These are phyloP conservation scores for Exserohilum rostratum DNA, from an alignment of 2,329 filamentous ascomycete species.

Conservation along the genomic window DNA sequence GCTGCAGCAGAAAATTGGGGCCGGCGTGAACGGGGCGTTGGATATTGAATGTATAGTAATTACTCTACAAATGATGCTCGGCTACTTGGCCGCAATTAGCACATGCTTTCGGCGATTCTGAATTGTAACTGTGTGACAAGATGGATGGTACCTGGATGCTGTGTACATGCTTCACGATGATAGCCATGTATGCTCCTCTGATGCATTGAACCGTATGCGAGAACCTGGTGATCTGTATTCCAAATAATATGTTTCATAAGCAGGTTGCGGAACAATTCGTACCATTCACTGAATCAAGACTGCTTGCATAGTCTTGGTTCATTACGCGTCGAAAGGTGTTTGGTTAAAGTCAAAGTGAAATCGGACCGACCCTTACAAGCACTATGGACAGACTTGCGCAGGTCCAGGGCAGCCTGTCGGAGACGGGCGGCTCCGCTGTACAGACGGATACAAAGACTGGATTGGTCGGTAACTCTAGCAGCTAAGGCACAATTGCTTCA, in stretches of 20 bases:
- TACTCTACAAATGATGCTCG: not conserved
- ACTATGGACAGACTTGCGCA: not conserved
- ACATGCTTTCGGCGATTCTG: too few relatives aligned
- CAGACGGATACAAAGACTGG: too few relatives aligned
- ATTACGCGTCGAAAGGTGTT: not conserved
- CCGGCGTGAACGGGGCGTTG: not conserved
- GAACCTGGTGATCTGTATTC: too few relatives aligned
- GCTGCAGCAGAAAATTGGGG: not conserved
- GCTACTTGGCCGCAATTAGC: not conserved
- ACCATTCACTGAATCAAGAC: too few relatives aligned
- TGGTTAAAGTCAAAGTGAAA: not conserved
- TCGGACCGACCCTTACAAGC: not conserved
- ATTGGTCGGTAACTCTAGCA: not conserved
- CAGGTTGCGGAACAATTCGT: too few relatives aligned
- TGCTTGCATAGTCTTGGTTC: not conserved
- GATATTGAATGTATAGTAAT: conserved; percentile 6
- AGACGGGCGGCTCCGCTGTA: not conserved
- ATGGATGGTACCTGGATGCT: too few relatives aligned
- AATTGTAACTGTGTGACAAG: too few relatives aligned
- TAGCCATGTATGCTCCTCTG: too few relatives aligned
- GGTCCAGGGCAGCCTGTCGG: not conserved
- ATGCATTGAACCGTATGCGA: too few relatives aligned
- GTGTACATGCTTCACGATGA: too few relatives aligned
- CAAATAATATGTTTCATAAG: too few relatives aligned
- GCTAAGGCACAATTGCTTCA: not conserved